These are phyloP conservation scores for Botryotinia calthae DNA, from an alignment of 2,329 filamentous ascomycete species.

Conservation along the genomic window DNA sequence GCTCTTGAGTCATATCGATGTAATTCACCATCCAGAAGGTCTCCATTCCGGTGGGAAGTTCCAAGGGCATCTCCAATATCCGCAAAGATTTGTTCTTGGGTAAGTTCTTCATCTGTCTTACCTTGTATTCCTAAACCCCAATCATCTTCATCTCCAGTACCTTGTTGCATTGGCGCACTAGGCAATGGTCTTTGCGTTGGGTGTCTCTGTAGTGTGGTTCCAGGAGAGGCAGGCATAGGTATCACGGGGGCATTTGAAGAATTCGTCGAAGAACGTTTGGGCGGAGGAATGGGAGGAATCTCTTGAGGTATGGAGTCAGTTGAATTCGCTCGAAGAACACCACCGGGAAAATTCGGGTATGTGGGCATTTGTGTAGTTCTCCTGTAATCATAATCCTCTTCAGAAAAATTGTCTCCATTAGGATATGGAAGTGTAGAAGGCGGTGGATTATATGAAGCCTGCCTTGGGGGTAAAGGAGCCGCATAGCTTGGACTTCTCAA, in stretches of 20 bases:
- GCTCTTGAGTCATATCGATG: conserved; percentile 52
- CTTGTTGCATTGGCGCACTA: conserved; percentile 35
- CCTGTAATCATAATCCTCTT: conserved; percentile 34
- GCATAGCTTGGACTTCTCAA: conserved; percentile 32
- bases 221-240: conserved; percentile 24
- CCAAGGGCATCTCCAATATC: conserved; percentile 40
- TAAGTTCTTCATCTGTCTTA: conserved; percentile 31
- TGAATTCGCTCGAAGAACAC: conserved; percentile 18
- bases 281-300: conserved; percentile 24
- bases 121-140: conserved; percentile 29
- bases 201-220: conserved; percentile 36
- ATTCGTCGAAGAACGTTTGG: conserved; percentile 30
- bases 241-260: conserved; percentile 24
- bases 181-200: conserved; percentile 39
- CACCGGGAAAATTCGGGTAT: conserved; percentile 32
- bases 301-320: conserved; percentile 21
- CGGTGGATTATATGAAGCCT: conserved; percentile 31
- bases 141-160: conserved; percentile 32
- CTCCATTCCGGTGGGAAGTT: conserved; percentile 43
- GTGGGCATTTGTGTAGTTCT: conserved; percentile 24
- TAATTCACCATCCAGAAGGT: conserved; percentile 49
- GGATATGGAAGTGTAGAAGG: conserved; percentile 30
- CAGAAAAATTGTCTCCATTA: conserved; percentile 33
- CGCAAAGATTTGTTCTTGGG: conserved; percentile 39
- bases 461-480: conserved; percentile 31